Conservation (phyloP, 805 yeast genomes). For the Wickerhamomyces subpelliculosus region DNA sequence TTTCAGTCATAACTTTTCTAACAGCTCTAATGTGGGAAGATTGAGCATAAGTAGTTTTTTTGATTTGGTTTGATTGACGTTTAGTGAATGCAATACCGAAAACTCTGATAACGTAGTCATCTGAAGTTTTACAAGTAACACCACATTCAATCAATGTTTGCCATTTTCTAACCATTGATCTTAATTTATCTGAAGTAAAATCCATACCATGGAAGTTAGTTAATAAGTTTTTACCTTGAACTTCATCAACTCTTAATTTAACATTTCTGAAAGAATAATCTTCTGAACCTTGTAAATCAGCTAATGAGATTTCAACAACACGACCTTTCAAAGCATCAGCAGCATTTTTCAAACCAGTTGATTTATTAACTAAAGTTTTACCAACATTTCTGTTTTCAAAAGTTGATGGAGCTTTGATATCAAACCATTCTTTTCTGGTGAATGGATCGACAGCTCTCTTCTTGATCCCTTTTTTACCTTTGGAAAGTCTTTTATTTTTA, state of each 20-base stretch:
- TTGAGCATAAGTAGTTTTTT: constrained; percentile 97
- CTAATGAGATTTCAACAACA: constrained; percentile 90
- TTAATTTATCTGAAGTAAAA: constrained; percentile 96
- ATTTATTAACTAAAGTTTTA: constrained; percentile 96
- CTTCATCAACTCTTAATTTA: constrained; percentile 97
- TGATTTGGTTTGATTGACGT: constrained; percentile 94
- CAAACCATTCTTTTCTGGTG: constrained; percentile 99
- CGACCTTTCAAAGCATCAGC: constrained; percentile 98
- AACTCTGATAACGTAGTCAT: constrained; percentile 93
- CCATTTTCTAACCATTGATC: constrained; percentile 98
- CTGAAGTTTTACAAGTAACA: constrained; percentile 96
- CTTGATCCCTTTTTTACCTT: constrained; percentile 97
- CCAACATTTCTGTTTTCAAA: constrained; percentile 98
- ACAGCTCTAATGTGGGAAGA: constrained; percentile 95
- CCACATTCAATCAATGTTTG: constrained; percentile 97
- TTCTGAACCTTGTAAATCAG: constrained; percentile 98
- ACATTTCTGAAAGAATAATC: constrained; percentile 98
- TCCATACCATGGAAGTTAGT: constrained; percentile 99
- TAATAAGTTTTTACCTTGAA: constrained; percentile 96
- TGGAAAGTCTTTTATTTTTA: constrained; percentile 76
- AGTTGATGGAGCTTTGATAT: constrained; percentile 97
- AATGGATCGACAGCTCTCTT: constrained; percentile 99
- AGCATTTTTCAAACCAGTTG: constrained; percentile 97
- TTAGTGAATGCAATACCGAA: constrained; percentile 98
- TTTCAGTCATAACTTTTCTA: constrained; percentile 94